Percentiles rank a stretch among this genome's conserved stretches.
Evolutionary conservation across 2,329 filamentous ascomycete species (phyloP).

Genomic region (Alternaria viburni): DNA sequence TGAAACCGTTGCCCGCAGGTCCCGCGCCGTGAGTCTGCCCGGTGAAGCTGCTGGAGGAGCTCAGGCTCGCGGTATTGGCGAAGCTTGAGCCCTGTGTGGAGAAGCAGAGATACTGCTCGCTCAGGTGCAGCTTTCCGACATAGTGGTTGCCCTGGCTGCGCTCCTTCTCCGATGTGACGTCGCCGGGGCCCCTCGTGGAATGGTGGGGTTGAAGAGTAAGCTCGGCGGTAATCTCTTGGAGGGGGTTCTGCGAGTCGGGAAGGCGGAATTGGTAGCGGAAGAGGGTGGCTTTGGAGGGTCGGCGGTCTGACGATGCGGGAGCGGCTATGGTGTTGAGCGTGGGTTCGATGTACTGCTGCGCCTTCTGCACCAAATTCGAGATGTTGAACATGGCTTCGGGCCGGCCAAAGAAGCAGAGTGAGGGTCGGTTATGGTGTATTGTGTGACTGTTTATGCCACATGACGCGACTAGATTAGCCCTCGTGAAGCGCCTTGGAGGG

Average conservation of each 20-base stretch:
- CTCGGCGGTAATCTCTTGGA: constrained; percentile 96
- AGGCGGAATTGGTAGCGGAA: constrained; percentile 98
- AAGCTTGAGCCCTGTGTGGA: constrained; percentile 93
- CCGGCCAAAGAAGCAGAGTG: constrained; percentile 16
- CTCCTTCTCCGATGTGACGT: constrained; percentile 63
- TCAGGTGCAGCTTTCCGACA: constrained; percentile 89
- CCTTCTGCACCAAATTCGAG: constrained; percentile 89
- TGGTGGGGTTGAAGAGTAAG: constrained; percentile 79
- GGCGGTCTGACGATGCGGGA: constrained; percentile 71
- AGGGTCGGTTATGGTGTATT: constrained; percentile 19
- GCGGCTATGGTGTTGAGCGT: constrained; percentile 70
- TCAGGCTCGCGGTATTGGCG: constrained; percentile 76
- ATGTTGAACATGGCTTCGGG: constrained; percentile 56
- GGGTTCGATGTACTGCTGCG: constrained; percentile 92
- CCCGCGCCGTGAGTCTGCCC: constrained; percentile 93
- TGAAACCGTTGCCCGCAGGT: constrained; percentile 94
- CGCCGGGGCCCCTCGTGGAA: constrained; percentile 53
- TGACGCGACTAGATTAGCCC: constrained; percentile 27
- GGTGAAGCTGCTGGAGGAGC: constrained; percentile 82
- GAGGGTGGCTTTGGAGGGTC: constrained; percentile 87
- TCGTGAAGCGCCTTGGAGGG: constrained; percentile 21
- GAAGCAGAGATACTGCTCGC: constrained; percentile 95
- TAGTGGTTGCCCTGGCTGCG: constrained; percentile 82
- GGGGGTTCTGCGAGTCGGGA: constrained; percentile 86
- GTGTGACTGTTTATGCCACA: constrained; percentile 28